phyloP scores from a whole-genome alignment of 1,284 basidiomycete species.

The Rhodotorula sp. region DNA sequence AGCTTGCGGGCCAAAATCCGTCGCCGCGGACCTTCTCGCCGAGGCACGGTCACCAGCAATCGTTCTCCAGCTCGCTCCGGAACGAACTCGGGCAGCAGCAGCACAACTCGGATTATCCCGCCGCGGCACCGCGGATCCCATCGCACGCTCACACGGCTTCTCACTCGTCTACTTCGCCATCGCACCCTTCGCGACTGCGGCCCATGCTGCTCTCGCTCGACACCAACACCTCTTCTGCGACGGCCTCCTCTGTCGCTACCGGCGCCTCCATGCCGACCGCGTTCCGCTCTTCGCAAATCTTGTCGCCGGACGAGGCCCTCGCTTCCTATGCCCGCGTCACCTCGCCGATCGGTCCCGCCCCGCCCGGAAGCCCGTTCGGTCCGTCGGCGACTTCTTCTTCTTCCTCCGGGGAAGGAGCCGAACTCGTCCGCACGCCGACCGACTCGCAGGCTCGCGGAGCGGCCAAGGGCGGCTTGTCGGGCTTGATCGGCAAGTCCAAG shows the following conservation, averaged over 20 bases:
- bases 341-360: constrained; percentile 4
- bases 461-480: constrained; percentile 1
- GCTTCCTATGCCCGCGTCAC: constrained; percentile 29
- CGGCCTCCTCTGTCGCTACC: not conserved
- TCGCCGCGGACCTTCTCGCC: constrained; percentile 1
- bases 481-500: not conserved
- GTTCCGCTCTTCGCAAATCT: constrained; percentile 7
- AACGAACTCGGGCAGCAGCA: constrained; percentile 16
- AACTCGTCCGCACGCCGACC: not conserved
- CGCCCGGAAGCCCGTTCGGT: not conserved
- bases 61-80: constrained; percentile 21
- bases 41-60: constrained; percentile 14
- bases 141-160: not conserved
- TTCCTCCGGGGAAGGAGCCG: not conserved
- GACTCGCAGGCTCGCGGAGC: not conserved
- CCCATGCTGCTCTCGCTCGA: constrained; percentile 12
- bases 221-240: not conserved
- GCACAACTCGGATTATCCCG: not conserved
- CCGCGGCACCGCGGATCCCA: not conserved
- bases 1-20: constrained; percentile 11
- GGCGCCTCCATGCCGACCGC: constrained; percentile 5
- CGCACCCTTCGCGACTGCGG: not conserved
- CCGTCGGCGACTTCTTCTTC: not conserved
- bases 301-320: constrained; percentile 33
- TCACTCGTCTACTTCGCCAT: not conserved